phyloP scores from a whole-genome alignment of 176 grass and related monocot species.

The Aegilops umbellulata region DNA sequence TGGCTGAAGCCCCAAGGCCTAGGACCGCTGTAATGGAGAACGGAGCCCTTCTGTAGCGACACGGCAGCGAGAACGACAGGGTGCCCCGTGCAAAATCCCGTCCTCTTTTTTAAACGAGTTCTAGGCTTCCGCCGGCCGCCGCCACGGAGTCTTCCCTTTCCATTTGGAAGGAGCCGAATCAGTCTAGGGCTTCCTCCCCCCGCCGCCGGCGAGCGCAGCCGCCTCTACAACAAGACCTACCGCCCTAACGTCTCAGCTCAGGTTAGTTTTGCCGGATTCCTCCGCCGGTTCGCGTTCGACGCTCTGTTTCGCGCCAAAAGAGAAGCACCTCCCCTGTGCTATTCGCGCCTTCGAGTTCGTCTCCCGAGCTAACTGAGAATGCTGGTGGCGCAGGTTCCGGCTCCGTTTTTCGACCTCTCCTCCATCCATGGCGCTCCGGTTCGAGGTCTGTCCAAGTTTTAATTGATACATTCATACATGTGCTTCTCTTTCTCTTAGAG shows the following conservation, averaged over 20 bases:
- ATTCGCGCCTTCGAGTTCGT: not conserved
- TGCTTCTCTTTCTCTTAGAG: not conserved
- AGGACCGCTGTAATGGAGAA: too few relatives aligned
- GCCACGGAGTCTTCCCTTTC: not conserved
- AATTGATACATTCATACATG: not conserved
- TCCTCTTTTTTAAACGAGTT: conserved; percentile 2
- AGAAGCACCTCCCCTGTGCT: not conserved
- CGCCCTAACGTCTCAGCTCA: not conserved
- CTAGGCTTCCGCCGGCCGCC: conserved; percentile 27
- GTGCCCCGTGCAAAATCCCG: not conserved
- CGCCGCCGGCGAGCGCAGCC: not conserved
- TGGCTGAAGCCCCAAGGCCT: not conserved
- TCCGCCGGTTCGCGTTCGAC: not conserved
- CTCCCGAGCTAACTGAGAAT: not conserved
- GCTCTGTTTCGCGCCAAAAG: conserved; percentile 27
- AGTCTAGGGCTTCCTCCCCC: conserved; percentile 19
- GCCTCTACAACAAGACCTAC: not conserved
- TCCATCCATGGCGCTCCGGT: conserved; percentile 61
- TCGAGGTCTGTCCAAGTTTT: conserved; percentile 46
- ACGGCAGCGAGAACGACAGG: not conserved
- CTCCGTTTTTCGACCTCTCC: not conserved
- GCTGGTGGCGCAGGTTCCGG: not conserved
- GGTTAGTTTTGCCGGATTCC: conserved; percentile 12
- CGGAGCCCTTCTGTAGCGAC: not conserved
- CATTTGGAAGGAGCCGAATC: not conserved